phyloP scores from a whole-genome alignment of 2,329 filamentous ascomycete species.

The Metarhizium robertsii region DNA sequence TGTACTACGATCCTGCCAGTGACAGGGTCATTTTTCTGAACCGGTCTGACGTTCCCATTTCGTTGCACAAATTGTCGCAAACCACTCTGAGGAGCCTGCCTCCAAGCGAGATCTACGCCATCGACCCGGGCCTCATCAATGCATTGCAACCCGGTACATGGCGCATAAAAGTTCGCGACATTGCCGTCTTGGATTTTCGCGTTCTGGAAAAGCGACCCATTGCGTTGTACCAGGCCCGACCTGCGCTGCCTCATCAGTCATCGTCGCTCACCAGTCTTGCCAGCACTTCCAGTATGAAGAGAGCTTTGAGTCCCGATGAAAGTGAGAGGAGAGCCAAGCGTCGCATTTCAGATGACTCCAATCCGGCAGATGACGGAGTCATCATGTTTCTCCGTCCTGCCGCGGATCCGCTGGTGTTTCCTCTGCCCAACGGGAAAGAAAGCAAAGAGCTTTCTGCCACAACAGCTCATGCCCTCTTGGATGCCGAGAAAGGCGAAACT shows the following conservation, averaged over 20 bases:
- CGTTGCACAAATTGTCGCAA: constrained; percentile 36
- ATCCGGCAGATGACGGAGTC: constrained; percentile 35
- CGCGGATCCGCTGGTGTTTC: constrained; percentile 41
- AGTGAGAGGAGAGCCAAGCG: constrained; percentile 35
- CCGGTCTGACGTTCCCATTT: constrained; percentile 44
- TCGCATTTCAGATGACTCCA: constrained; percentile 24
- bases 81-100: constrained; percentile 26
- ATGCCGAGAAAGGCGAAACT: constrained; percentile 39
- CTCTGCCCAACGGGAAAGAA: constrained; percentile 36
- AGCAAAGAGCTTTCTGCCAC: constrained; percentile 36
- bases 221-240: constrained; percentile 24
- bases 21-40: constrained; percentile 49
- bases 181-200: constrained; percentile 47
- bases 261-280: constrained; percentile 22
- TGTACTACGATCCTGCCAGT: constrained; percentile 51
- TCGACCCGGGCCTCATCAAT: constrained; percentile 35
- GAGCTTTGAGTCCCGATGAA: constrained; percentile 36
- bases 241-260: constrained; percentile 18
- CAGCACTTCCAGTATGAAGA: constrained; percentile 38
- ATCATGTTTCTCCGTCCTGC: constrained; percentile 45
- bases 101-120: constrained; percentile 32
- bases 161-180: constrained; percentile 40
- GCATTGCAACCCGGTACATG: constrained; percentile 45
- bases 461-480: constrained; percentile 40
- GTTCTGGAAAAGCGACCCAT: constrained; percentile 46